Percentiles rank a stretch among this genome's conserved stretches.
phyloP scores from a whole-genome alignment of 768 basidiomycete species.

The Naganishia friedmannii region DNA sequence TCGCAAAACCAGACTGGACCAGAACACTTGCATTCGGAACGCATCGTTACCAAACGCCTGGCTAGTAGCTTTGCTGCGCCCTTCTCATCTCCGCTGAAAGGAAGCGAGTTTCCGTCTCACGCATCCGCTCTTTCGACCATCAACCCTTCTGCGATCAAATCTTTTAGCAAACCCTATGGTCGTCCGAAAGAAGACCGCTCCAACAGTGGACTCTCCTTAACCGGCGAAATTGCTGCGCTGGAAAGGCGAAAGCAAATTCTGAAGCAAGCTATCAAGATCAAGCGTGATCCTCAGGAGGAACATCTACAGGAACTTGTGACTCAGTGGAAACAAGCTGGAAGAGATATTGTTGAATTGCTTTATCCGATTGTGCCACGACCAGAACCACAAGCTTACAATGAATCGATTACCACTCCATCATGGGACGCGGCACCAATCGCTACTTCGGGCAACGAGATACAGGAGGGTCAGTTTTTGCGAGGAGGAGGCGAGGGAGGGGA shows the following conservation, averaged over 20 bases:
- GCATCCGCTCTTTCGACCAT: no score
- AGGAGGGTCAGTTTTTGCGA: background rate
- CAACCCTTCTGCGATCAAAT: background rate
- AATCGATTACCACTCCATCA: background rate
- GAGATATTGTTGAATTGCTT: slow-evolving; percentile 43
- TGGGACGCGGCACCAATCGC: background rate
- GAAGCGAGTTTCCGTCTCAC: background rate
- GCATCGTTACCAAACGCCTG: slow-evolving; percentile 9
- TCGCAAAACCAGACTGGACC: slow-evolving; percentile 5
- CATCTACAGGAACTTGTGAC: slow-evolving; percentile 34
- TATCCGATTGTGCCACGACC: slow-evolving; percentile 37
- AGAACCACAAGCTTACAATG: background rate
- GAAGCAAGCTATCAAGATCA: slow-evolving; percentile 38
- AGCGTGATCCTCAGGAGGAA: slow-evolving; percentile 38
- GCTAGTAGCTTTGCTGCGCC: slow-evolving; percentile 9
- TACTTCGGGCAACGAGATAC: background rate
- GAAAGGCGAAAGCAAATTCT: slow-evolving; percentile 36
- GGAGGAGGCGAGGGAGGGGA: background rate
- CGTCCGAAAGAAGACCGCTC: background rate
- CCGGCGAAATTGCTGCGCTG: slow-evolving; percentile 32
- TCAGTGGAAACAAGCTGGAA: slow-evolving; percentile 43
- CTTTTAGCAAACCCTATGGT: background rate
- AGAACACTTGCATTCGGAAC: background rate
- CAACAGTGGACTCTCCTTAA: background rate
- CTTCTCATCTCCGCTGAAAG: slow-evolving; percentile 14